Evolutionary conservation across 768 basidiomycete species (phyloP), one percentile per base, ranked within the genome.

Genomic region (Filobasidium wieringae): DNA sequence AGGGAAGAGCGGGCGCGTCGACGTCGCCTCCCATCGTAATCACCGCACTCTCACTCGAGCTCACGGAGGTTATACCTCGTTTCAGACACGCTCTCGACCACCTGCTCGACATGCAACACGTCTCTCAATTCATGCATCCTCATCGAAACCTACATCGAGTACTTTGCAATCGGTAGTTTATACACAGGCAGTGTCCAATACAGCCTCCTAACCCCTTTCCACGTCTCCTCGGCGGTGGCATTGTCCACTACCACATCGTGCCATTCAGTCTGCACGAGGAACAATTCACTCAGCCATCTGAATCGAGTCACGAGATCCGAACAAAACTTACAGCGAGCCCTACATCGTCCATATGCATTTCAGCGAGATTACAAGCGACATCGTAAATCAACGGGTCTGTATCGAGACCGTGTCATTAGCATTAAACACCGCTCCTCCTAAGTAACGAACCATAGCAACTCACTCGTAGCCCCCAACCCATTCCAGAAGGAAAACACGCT

Each of bases 401-500:
- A 32, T 4, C 24, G 5, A 39, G 24, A 33, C 27, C 11, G n/a
- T 9, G n/a, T 7, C 27, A 45, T 55, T 2, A 55, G 4, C 32
- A 1, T 14, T 4, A 14, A 24, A 19, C 4, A 30, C 41, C 17
- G 30, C 11, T 9, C 11, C 4, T 15, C 26, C 41, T 19, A 14
- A 11, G 27, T 45, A n/a, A 2, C n/a, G n/a, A 43, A 15, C 14
- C 8, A 15, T 40, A 7, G 36, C 7, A 24, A 76, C 84, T 71
- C 68, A 86, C 88, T 90, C 7, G 90, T 96, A 30, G 92, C 93
- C 15, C 88, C 95, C 8, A 99, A 80, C 12, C 95, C 95, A 68
- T 99, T 89, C 80, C 97, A 99, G 75, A 97, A 99, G 60, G 89
- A 85, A 70, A 92, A 87, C 15, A 82, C 78, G n/a, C 86, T 84